Percentiles rank a stretch among this genome's conserved stretches.
phyloP scores from a whole-genome alignment of 2,329 filamentous ascomycete species.

The Fusarium albosuccineum region DNA sequence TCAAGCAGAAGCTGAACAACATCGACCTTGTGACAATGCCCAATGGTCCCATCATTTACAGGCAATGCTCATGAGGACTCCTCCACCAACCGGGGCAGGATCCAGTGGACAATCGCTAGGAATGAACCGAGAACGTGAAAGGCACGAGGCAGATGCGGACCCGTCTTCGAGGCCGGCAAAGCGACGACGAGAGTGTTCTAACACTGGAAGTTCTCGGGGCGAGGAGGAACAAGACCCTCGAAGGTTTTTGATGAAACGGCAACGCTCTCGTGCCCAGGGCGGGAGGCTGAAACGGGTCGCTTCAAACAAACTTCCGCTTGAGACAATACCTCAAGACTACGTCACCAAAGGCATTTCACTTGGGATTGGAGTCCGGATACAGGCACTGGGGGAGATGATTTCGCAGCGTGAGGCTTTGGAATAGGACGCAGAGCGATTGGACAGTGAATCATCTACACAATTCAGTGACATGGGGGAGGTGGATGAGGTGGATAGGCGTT shows the following conservation, averaged over 20 bases:
- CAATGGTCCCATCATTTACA: constrained; percentile 38
- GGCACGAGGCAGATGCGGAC: background rate
- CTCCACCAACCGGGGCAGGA: constrained; percentile 23
- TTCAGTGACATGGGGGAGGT: constrained; percentile 45
- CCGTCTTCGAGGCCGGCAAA: constrained; percentile 13
- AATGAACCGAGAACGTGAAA: background rate
- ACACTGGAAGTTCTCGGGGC: constrained; percentile 4
- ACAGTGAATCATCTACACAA: constrained; percentile 25
- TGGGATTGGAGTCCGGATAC: constrained; percentile 16
- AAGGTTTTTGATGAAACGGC: constrained; percentile 37
- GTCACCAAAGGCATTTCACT: constrained; percentile 32
- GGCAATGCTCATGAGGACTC: constrained; percentile 33
- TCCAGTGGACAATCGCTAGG: background rate
- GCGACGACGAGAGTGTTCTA: constrained; percentile 21
- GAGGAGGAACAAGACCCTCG: constrained; percentile 33
- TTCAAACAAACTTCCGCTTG: constrained; percentile 44
- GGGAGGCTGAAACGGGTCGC: constrained; percentile 38
- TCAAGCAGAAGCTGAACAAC: constrained; percentile 4
- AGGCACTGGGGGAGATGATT: constrained; percentile 21
- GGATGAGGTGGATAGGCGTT: constrained; percentile 33
- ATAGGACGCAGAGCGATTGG: constrained; percentile 7
- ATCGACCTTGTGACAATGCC: constrained; percentile 3
- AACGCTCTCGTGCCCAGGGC: constrained; percentile 29
- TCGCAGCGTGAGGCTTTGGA: constrained; percentile 22
- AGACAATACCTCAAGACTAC: constrained; percentile 38